phyloP scores from a whole-genome alignment of 2,329 filamentous ascomycete species.

The Cryphonectria japonica region DNA sequence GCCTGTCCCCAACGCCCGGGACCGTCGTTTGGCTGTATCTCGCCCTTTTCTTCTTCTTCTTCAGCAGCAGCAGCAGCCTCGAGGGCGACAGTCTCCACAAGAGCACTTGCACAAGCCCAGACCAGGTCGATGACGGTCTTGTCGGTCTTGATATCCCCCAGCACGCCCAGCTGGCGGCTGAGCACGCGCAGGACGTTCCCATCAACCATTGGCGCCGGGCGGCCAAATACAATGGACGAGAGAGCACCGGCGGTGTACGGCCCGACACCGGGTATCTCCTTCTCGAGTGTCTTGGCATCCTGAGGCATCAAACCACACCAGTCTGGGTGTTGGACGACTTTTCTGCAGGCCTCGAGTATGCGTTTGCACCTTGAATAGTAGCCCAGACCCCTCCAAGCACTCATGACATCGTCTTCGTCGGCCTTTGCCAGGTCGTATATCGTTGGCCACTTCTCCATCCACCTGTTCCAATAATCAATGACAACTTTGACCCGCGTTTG shows the following conservation, averaged over 20 bases:
- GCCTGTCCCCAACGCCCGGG: constrained; percentile 67
- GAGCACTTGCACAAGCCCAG: constrained; percentile 61
- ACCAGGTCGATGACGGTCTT: constrained; percentile 56
- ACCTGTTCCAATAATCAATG: constrained; percentile 65
- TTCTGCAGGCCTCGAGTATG: constrained; percentile 59
- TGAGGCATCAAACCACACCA: constrained; percentile 56
- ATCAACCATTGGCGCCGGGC: constrained; percentile 63
- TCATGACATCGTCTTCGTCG: constrained; percentile 57
- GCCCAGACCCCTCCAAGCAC: constrained; percentile 63
- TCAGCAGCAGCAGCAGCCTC: constrained; percentile 37
- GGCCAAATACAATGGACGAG: constrained; percentile 64
- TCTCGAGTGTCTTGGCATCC: constrained; percentile 49
- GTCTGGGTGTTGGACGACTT: constrained; percentile 47
- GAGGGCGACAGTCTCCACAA: constrained; percentile 55
- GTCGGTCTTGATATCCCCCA: constrained; percentile 60
- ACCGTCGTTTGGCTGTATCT: constrained; percentile 46
- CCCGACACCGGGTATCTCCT: constrained; percentile 61
- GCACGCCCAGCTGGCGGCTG: constrained; percentile 61
- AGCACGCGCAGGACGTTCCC: constrained; percentile 66
- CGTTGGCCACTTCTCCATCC: constrained; percentile 65
- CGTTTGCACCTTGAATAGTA: constrained; percentile 67
- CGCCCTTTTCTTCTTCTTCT: constrained; percentile 23
- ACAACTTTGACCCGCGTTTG: constrained; percentile 67
- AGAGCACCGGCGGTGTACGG: constrained; percentile 67
- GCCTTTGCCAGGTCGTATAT: constrained; percentile 60